Percentiles rank a stretch among this genome's conserved stretches.
phyloP scores from a whole-genome alignment of 208 protist genomes.

The Porcisia hertigi region DNA sequence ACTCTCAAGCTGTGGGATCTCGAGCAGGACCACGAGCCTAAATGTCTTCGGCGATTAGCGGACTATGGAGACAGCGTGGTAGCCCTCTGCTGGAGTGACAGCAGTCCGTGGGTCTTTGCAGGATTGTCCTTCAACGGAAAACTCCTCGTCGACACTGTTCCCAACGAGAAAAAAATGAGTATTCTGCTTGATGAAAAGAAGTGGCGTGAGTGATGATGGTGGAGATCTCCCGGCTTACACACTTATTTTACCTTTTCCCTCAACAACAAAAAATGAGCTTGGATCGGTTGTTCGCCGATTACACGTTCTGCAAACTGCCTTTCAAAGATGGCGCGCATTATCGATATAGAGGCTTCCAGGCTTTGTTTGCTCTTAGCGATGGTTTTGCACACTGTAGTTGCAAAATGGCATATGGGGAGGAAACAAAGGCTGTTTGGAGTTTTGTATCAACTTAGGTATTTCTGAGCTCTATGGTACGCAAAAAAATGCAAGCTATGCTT shows the following conservation, averaged over 20 bases:
- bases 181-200: constrained; percentile 76
- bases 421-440: no score
- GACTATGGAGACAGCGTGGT: constrained; percentile 84
- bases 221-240: background rate
- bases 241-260: background rate
- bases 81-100: constrained; percentile 76
- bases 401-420: background rate
- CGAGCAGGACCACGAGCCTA: constrained; percentile 30
- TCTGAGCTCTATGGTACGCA: background rate
- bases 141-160: constrained; percentile 79
- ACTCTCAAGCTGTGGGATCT: constrained; percentile 84
- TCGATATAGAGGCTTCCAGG: background rate
- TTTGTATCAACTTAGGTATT: background rate
- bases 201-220: constrained; percentile 1
- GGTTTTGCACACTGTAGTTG: background rate
- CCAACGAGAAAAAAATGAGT: constrained; percentile 82
- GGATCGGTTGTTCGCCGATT: background rate
- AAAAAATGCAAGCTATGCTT: background rate
- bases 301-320: no score
- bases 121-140: constrained; percentile 87
- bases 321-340: background rate
- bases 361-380: background rate
- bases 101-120: constrained; percentile 84
- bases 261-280: background rate
- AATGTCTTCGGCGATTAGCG: constrained; percentile 49